These are phyloP conservation scores for Russula foetens DNA, from an alignment of 768 basidiomycete genomes.

Conservation along the genomic window DNA sequence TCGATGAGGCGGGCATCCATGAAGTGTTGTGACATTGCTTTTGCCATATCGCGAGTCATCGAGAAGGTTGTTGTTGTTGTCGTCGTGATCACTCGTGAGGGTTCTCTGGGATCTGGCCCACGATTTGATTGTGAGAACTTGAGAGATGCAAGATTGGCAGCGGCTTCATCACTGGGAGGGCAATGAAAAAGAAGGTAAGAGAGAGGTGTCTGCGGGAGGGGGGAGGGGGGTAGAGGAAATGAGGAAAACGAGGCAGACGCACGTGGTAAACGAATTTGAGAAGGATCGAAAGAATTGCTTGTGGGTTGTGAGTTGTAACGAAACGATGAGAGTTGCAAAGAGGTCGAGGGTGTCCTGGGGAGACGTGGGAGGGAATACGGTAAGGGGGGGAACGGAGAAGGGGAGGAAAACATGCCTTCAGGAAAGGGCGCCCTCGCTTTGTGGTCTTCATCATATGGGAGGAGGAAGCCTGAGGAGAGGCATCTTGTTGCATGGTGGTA, in stretches of 20 bases:
- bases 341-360: constrained; percentile 93
- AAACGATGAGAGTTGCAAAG: constrained; percentile 94
- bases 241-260: constrained; percentile 28
- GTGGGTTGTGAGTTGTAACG: constrained; percentile 79
- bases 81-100: constrained; percentile 95
- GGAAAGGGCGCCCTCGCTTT: constrained; percentile 87
- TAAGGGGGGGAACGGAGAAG: background rate
- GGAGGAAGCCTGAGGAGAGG: constrained; percentile 47
- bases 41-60: constrained; percentile 99
- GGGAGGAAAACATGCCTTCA: constrained; percentile 54
- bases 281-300: constrained; percentile 96
- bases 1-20: constrained; percentile 98
- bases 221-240: constrained; percentile 8
- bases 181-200: background rate
- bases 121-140: constrained; percentile 99
- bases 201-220: constrained; percentile 2
- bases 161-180: constrained; percentile 81
- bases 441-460: constrained; percentile 99
- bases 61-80: constrained; percentile 99
- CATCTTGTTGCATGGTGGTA: constrained; percentile 32
- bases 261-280: constrained; percentile 95
- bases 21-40: constrained; percentile 99
- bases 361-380: background rate
- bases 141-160: constrained; percentile 84
- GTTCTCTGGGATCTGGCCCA: constrained; percentile 96